A percentile compares a stretch with the other conserved stretches of the same genome.
Conservation (phyloP, 1,284 basidiomycete species). For the Trichosporon faecale region DNA sequence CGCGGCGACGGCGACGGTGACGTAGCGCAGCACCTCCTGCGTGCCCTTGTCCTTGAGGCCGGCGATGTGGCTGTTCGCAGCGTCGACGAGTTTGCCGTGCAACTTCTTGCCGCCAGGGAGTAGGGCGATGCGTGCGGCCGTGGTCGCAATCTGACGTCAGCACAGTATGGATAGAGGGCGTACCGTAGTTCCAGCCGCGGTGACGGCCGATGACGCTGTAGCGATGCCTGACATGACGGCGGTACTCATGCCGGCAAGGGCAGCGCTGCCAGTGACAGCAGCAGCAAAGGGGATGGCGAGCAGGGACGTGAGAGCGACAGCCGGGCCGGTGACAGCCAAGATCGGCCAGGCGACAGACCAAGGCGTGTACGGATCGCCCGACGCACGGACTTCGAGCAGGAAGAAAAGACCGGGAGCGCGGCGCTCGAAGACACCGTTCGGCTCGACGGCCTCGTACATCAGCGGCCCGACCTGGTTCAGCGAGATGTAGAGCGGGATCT, state of each 20-base stretch:
- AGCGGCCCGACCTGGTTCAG: constrained; percentile 10
- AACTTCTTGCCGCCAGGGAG: constrained; percentile 14
- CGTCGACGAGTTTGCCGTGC: constrained; percentile 14
- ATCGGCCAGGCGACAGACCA: constrained; percentile 8
- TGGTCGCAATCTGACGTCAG: constrained; percentile 4
- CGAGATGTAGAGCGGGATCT: constrained; percentile 11
- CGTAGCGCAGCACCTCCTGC: constrained; percentile 12
- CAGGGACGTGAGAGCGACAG: not conserved
- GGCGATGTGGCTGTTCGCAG: constrained; percentile 8
- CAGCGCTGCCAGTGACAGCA: not conserved
- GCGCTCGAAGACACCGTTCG: constrained; percentile 1
- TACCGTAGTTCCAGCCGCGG: constrained; percentile 1
- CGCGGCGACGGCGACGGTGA: not conserved
- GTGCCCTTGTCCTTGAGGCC: constrained; percentile 8
- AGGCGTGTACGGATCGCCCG: not conserved
- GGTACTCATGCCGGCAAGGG: not conserved
- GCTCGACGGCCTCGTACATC: constrained; percentile 6
- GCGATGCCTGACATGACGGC: not conserved
- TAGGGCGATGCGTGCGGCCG: not conserved
- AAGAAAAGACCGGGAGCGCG: not conserved
- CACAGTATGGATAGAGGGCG: not conserved
- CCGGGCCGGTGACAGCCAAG: constrained; percentile 2
- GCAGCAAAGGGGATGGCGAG: constrained; percentile 1
- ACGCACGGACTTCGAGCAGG: not conserved
- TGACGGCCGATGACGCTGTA: not conserved